Conservation (phyloP, 345 rosid species). For the Euphorbia peplus region DNA sequence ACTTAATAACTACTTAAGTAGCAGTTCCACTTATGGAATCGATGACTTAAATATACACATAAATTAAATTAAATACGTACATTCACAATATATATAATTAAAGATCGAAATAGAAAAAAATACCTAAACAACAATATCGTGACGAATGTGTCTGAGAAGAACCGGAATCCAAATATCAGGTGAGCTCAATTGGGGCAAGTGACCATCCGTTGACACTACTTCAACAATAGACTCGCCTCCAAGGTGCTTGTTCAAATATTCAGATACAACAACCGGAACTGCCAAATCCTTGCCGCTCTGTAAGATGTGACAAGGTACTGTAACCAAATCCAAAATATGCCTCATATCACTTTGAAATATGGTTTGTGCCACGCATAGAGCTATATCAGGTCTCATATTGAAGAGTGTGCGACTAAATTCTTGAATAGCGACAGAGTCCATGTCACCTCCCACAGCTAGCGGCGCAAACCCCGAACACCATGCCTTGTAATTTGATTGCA, state of each 20-base stretch:
- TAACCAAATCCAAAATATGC: constrained; percentile 44
- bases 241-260: constrained; percentile 65
- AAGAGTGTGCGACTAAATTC: constrained; percentile 90
- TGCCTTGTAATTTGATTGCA: constrained; percentile 71
- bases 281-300: constrained; percentile 88
- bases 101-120: too few species aligned
- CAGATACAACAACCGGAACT: constrained; percentile 72
- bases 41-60: too few species aligned
- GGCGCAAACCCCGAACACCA: constrained; percentile 96
- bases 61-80: too few species aligned
- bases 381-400: constrained; percentile 96
- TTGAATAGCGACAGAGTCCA: constrained; percentile 83
- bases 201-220: constrained; percentile 79
- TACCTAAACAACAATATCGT: constrained; percentile 45
- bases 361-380: constrained; percentile 62
- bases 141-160: constrained; percentile 66
- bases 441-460: constrained; percentile 75
- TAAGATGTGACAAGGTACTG: constrained; percentile 80
- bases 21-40: too few species aligned
- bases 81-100: too few species aligned
- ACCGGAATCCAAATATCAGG: constrained; percentile 83
- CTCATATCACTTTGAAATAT: constrained; percentile 82
- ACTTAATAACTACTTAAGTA: too few species aligned
- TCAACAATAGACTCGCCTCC: constrained; percentile 74
- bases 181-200: constrained; percentile 91